Conservation (phyloP, 176 grass and related monocot genomes). For the Pontederia paniculata region DNA sequence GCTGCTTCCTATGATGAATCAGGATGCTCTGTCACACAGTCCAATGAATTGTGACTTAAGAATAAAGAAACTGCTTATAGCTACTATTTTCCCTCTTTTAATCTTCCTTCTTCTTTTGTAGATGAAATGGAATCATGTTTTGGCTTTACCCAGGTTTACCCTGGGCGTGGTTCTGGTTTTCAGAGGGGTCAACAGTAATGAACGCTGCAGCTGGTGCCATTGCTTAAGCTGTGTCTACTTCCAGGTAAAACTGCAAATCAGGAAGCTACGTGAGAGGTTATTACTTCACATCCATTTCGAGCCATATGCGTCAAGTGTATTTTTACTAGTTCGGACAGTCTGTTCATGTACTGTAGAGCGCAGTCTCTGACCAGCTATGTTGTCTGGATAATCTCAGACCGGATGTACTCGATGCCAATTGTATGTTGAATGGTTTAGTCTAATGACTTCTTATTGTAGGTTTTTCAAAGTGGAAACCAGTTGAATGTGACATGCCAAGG, state of each 20-base stretch:
- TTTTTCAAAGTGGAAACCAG: conserved; percentile 40
- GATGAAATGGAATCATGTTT: no score
- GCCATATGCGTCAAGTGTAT: neutral
- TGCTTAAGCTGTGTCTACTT: conserved; percentile 82
- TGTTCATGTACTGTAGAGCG: neutral
- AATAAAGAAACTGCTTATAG: no score
- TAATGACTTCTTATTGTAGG: conserved; percentile 36
- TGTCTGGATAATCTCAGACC: neutral
- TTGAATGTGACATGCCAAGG: conserved; percentile 60
- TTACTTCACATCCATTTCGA: neutral
- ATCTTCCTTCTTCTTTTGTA: neutral
- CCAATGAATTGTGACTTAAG: no score
- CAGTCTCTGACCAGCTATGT: conserved; percentile 1
- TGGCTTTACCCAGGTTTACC: conserved; percentile 40
- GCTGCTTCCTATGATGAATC: no score
- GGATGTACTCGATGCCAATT: neutral
- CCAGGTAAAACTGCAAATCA: conserved; percentile 57
- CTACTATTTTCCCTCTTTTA: neutral
- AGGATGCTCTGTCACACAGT: no score
- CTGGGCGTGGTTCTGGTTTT: conserved; percentile 51
- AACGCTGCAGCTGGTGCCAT: conserved; percentile 79
- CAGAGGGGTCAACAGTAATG: conserved; percentile 41
- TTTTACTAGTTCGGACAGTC: neutral
- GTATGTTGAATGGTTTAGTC: conserved; percentile 1
- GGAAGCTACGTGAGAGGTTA: conserved; percentile 47